Percentiles rank a stretch among this genome's conserved stretches.
Conservation (phyloP, 148 eudicot genomes). For the Beta vulgaris region DNA sequence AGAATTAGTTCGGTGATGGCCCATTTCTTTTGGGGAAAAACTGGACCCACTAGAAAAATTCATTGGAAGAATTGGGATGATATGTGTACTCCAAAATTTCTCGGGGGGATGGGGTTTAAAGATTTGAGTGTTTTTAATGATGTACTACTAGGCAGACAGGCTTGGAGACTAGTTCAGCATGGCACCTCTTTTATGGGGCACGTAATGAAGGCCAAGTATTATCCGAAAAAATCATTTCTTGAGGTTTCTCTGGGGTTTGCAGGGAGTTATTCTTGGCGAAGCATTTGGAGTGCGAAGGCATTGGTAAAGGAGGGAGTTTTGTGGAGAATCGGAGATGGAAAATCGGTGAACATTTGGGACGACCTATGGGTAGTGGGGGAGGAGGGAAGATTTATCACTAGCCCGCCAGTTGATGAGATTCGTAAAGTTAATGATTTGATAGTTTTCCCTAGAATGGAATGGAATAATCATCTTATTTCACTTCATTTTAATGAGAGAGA, state of each 20-base stretch:
- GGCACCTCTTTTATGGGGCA: not conserved
- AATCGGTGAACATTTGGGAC: not conserved
- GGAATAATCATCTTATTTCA: not conserved
- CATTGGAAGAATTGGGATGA: not conserved
- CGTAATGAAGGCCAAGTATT: not conserved
- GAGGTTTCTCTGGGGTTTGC: not conserved
- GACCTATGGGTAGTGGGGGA: not conserved
- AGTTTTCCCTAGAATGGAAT: not conserved
- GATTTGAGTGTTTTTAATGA: not conserved
- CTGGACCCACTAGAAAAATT: too few relatives aligned
- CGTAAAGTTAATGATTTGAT: not conserved
- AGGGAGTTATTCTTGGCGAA: not conserved
- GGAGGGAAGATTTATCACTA: not conserved
- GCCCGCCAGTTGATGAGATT: not conserved
- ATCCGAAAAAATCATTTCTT: not conserved
- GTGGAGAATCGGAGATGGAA: not conserved
- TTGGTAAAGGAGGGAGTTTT: not conserved
- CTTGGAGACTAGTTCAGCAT: not conserved
- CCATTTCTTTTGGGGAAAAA: too few relatives aligned
- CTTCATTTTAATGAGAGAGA: not conserved
- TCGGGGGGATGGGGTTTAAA: not conserved
- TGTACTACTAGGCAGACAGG: not conserved
- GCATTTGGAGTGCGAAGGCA: not conserved
- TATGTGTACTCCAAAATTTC: not conserved
- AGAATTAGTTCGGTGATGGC: too few relatives aligned